Evolutionary conservation across 2,329 filamentous ascomycete species (phyloP).

Genomic region (Trichothecium sympodiale): DNA sequence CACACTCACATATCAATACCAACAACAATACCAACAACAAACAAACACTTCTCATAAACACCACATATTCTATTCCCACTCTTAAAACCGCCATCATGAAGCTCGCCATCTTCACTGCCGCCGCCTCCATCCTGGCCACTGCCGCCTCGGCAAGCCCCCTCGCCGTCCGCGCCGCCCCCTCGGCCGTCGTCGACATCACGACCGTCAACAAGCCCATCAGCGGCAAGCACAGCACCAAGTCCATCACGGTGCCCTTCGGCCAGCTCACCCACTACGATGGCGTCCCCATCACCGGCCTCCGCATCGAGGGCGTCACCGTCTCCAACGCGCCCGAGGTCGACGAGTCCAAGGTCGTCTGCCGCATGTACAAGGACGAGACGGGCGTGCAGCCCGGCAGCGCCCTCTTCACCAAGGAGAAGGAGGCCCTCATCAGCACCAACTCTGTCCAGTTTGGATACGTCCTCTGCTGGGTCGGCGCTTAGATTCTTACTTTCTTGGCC

Average conservation of each 20-base stretch:
- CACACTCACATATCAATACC: too few species aligned
- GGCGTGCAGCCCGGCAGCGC: slow-evolving; percentile 6
- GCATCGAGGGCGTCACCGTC: slow-evolving; percentile 3
- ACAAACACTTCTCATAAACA: too few species aligned
- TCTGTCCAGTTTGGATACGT: slow-evolving; percentile 9
- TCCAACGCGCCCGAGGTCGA: slow-evolving; percentile 3
- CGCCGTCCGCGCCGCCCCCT: too few species aligned
- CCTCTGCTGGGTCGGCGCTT: slow-evolving; percentile 7
- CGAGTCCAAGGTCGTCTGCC: slow-evolving; percentile 5
- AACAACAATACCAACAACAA: too few species aligned
- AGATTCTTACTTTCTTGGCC: too few species aligned
- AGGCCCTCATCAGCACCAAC: slow-evolving; percentile 7
- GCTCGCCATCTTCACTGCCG: too few species aligned
- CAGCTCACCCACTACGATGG: slow-evolving; percentile 5
- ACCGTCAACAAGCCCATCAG: slow-evolving; percentile 5
- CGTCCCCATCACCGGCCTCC: slow-evolving; percentile 3
- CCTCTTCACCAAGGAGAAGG: slow-evolving; percentile 3
- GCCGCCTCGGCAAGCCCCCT: too few species aligned
- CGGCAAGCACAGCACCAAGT: neutral
- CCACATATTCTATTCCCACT: too few species aligned
- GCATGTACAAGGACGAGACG: slow-evolving; percentile 10
- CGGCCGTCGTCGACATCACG: slow-evolving; percentile 3
- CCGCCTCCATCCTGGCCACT: too few species aligned
- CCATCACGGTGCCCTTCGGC: slow-evolving; percentile 2
- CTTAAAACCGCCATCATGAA: too few species aligned